Percentiles rank a stretch among this genome's conserved stretches.
These are phyloP conservation scores for Malania oleifera DNA, from an alignment of 164 flowering plant species.

Conservation along the genomic window DNA sequence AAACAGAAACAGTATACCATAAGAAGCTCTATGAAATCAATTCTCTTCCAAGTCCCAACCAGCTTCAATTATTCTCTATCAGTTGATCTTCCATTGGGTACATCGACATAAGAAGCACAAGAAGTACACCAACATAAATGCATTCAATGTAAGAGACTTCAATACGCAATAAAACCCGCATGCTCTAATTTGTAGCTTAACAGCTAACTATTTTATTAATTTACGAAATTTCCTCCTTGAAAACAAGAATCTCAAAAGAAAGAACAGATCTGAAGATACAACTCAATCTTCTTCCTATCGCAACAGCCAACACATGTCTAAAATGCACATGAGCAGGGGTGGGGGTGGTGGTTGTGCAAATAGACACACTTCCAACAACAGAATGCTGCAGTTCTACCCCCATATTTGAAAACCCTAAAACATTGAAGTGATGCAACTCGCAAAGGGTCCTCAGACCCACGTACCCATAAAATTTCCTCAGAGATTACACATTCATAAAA, in stretches of 20 bases:
- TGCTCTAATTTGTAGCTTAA: not conserved
- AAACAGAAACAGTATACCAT: no score
- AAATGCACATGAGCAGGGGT: not conserved
- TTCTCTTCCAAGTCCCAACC: no score
- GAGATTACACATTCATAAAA: constrained; percentile 9
- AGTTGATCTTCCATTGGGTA: not conserved
- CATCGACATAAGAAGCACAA: not conserved
- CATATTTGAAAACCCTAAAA: not conserved
- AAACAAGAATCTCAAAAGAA: not conserved
- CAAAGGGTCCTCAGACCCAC: no score
- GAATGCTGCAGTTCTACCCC: not conserved
- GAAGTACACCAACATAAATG: not conserved
- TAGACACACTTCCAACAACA: no score
- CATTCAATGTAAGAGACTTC: not conserved
- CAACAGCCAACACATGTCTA: not conserved
- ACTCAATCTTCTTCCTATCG: not conserved
- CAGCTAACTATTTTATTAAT: not conserved
- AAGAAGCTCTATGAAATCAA: no score
- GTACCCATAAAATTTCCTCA: not conserved
- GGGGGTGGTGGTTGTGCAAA: no score
- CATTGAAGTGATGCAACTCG: not conserved
- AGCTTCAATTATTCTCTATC: no score
- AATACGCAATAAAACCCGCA: not conserved
- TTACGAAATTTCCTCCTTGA: not conserved
- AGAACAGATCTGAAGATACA: not conserved